Base-by-base conservation (phyloP, 345 rosid genomes). In the Populus tremula region DNA sequence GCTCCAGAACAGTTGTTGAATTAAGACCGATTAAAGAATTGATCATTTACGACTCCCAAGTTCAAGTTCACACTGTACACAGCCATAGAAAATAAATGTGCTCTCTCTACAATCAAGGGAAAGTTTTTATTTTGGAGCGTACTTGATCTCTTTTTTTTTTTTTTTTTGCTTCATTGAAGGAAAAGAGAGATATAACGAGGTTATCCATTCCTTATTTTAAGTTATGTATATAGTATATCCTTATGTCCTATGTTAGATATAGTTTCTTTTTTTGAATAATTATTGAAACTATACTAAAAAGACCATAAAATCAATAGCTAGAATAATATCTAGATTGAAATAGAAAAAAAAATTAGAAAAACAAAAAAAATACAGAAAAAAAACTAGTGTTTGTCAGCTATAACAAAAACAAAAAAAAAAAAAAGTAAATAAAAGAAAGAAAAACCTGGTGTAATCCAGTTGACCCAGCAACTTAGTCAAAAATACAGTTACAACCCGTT, bases 91-190 rank as follows among this genome's bases (percentile, higher is more conserved):
- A 33, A 33, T 67, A 71, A 5, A 6, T 53, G 16, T 56, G 59
- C 39, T 64, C 33, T 27, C 41, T 76, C 56, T 54, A 38, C 36
- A 43, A 73, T 43, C 14, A 20, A 67, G 39, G 20, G 7, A 27
- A 21, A 41, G 12, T 59, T 14, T 49, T 78, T 27, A 3, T 18
- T 20, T 43, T 43, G 12, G 14, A 56, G 73, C 59, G 45, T 67
- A 0, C 73, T 69, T 56, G 73, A 76, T n/a, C 29, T 69, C 9
- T 50, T 17, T 39, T 17, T 50, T 17, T 39, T 35, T 27, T 59
- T 69, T 25, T 56, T 50, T 27, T 59, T 56, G 59, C 73, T 59
- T 76, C 78, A 49, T n/a, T 35, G 39, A 50, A 36, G 41, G 79
- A 54, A 66, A 76, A 9, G 63, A 66, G 62, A 69, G 53, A 56